Conservation (phyloP, 176 grass and related monocot species). For the Olyra latifolia region DNA sequence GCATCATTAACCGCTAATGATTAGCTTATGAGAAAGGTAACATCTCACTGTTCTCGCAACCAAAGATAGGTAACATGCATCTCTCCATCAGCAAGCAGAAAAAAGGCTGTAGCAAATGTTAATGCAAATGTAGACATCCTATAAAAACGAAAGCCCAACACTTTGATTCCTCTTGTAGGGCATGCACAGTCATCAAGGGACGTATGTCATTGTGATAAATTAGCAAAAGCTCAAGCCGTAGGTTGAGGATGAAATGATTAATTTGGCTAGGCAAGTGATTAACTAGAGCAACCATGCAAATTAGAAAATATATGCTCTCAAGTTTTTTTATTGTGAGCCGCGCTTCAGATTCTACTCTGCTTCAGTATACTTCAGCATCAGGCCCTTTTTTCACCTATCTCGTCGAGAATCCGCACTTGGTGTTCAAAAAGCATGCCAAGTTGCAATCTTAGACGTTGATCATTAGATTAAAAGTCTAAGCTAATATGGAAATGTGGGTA, state of each 20-base stretch:
- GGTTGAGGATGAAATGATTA: constrained; percentile 23
- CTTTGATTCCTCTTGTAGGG: constrained; percentile 37
- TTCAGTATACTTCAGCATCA: too few relatives aligned
- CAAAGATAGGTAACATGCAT: constrained; percentile 9
- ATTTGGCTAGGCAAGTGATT: not conserved
- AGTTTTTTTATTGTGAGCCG: too few relatives aligned
- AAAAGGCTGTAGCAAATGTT: not conserved
- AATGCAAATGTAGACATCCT: not conserved
- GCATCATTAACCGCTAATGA: constrained; percentile 50
- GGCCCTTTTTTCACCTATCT: too few relatives aligned
- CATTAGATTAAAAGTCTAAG: too few relatives aligned
- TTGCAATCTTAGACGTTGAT: not conserved
- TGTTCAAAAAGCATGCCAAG: not conserved
- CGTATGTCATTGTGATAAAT: not conserved
- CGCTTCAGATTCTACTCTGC: too few relatives aligned
- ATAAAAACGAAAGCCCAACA: constrained; percentile 12
- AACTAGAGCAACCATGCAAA: too few relatives aligned
- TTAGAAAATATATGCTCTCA: too few relatives aligned
- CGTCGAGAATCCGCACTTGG: too few relatives aligned
- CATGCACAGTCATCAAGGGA: constrained; percentile 12
- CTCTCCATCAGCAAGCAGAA: constrained; percentile 13
- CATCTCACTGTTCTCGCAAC: constrained; percentile 29
- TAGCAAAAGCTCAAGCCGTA: not conserved
- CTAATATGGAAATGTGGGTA: too few relatives aligned
- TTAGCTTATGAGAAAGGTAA: constrained; percentile 40